phyloP scores from a whole-genome alignment of 2,329 filamentous ascomycete species.

The Penicillium sp. region DNA sequence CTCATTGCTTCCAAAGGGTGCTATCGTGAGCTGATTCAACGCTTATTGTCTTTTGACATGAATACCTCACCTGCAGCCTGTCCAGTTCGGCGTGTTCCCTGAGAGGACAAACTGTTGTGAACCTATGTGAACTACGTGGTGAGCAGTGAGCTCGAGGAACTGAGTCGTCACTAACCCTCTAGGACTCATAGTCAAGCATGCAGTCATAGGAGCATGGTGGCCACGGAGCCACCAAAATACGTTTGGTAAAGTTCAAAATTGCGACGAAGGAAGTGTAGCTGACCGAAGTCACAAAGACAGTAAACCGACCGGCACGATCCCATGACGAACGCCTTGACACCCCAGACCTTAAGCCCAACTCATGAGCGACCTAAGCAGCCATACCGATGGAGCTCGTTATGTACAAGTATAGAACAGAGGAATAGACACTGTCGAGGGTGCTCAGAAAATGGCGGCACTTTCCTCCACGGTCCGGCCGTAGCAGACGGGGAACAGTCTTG shows the following conservation, averaged over 20 bases:
- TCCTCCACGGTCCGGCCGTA: slow-evolving; percentile 31
- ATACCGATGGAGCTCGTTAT: background rate
- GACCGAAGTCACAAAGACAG: background rate
- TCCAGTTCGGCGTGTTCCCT: background rate
- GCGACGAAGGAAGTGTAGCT: background rate
- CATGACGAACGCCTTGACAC: background rate
- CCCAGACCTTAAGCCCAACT: background rate
- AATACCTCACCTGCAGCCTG: background rate
- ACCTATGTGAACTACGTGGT: background rate
- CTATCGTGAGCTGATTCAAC: background rate
- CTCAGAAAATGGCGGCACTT: slow-evolving; percentile 25
- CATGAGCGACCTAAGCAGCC: background rate
- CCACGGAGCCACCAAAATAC: background rate
- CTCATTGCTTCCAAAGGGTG: background rate
- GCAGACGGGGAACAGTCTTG: slow-evolving; percentile 33
- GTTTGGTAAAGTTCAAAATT: background rate
- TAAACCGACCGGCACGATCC: background rate
- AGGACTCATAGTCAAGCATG: background rate
- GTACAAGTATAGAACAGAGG: background rate
- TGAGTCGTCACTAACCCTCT: background rate
- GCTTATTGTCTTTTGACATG: background rate
- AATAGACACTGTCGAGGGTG: background rate
- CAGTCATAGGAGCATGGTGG: background rate
- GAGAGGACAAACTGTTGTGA: background rate
- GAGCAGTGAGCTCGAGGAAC: background rate